phyloP scores from a whole-genome alignment of 345 rosid genomes.

The Hibiscus trionum region DNA sequence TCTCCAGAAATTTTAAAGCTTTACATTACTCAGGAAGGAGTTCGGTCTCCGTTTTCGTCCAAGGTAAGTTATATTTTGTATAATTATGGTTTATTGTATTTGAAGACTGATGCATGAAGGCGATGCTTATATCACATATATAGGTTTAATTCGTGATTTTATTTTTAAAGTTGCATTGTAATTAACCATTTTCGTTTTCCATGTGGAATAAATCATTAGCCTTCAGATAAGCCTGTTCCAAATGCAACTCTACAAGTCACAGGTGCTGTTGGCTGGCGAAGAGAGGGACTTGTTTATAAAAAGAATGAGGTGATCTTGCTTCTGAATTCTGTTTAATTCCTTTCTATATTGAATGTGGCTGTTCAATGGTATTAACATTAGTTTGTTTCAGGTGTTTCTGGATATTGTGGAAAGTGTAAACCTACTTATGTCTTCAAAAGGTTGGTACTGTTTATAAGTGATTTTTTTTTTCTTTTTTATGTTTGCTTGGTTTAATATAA shows the following conservation, averaged over 20 bases:
- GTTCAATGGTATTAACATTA: constrained; percentile 12
- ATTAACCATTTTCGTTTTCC: not conserved
- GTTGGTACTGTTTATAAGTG: constrained; percentile 25
- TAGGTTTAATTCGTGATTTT: not conserved
- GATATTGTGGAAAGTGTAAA: constrained; percentile 99
- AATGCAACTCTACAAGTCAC: constrained; percentile 1
- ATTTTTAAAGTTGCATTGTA: constrained; percentile 1
- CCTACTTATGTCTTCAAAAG: constrained; percentile 99
- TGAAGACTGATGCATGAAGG: not conserved
- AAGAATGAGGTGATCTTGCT: constrained; percentile 18
- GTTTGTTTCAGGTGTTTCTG: constrained; percentile 65
- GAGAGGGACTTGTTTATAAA: constrained; percentile 2
- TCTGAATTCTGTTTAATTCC: not conserved
- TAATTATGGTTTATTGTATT: not conserved
- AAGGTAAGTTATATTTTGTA: not conserved
- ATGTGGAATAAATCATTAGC: not conserved
- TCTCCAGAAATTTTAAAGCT: constrained; percentile 98
- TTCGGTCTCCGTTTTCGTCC: not conserved
- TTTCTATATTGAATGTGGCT: not conserved
- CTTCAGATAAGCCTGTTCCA: constrained; percentile 4
- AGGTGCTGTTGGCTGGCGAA: constrained; percentile 3
- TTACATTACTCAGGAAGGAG: constrained; percentile 42
- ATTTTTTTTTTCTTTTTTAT: not conserved
- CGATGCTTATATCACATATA: not conserved
- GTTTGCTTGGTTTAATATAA: constrained; percentile 11